Evolutionary conservation across 257 asterid genomes (phyloP), one percentile per base, ranked within the genome.

Genomic region (Scutellaria galericulata): DNA sequence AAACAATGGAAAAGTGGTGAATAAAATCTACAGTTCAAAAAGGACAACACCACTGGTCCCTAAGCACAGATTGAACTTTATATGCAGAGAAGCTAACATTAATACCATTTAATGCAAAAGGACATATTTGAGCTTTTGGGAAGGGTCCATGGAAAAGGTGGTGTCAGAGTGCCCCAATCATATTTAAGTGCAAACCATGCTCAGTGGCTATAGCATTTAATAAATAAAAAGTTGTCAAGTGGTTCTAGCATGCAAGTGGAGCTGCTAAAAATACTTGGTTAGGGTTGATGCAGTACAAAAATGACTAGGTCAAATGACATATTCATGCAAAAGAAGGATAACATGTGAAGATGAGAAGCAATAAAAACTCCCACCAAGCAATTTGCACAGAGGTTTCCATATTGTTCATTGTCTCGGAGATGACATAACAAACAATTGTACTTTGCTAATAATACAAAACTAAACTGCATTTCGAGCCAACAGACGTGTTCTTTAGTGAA

Each of bases 1-100:
- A 68, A 18, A 18, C 6, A 8, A 44, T 20, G 52, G 45, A 37
- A 39, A 45, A 31, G 5, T 31, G 8, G 31, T 61, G 9, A 18
- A 61, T 12, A 51, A 35, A 61, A 39, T 48, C 50, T 14, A 20
- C 37, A 5, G 69, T 47, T 69, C 8, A 20, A 8, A n/a, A 20
- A 12, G 41, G 62, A 56, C 69, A 35, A 12, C n/a, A 5, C 60
- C 39, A 13, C 8, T 35, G 10, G 15, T 6, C 18, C 68, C n/a
- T 12, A 9, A 15, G 51, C 51, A 47, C 58, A 66, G 7, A 3
- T 72, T 7, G 50, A 62, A 42, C 40, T 6, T 27, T 41, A 50
- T 66, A 58, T 64, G 70, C 63, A 44, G 58, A 57, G 2, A 2
- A 47, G 22, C 15, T 40, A 61, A 58, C 66, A 68, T 71, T 22